phyloP scores from a whole-genome alignment of 2,329 filamentous ascomycete species.

The Diplodia intermedia region DNA sequence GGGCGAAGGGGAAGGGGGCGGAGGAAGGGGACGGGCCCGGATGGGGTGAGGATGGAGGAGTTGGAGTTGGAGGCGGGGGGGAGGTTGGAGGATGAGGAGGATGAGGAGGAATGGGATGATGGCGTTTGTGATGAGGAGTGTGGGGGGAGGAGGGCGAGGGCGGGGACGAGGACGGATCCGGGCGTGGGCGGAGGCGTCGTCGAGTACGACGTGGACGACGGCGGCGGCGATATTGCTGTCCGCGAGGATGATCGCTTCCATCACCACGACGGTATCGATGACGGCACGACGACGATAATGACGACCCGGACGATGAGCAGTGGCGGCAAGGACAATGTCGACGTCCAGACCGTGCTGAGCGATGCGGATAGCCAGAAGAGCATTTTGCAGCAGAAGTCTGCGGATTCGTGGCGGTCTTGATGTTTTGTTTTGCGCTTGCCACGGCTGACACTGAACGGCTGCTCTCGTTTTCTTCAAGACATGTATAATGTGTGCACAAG shows the following conservation, averaged over 20 bases:
- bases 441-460: background rate
- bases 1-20: background rate
- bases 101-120: background rate
- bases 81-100: background rate
- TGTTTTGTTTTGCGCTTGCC: background rate
- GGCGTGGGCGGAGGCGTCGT: background rate
- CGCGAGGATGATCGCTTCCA: background rate
- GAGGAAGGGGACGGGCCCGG: background rate
- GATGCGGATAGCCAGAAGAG: conserved; percentile 15
- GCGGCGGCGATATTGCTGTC: background rate
- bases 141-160: background rate
- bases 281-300: background rate
- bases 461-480: background rate
- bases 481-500: background rate
- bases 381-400: background rate
- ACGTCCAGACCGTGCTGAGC: background rate
- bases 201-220: background rate
- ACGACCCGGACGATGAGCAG: background rate
- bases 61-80: background rate
- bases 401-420: background rate
- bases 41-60: background rate
- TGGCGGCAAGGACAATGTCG: background rate
- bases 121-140: no score
- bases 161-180: no score
- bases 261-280: background rate